phyloP scores from a whole-genome alignment of 805 yeast genomes.

The Peterozyma toletana region DNA sequence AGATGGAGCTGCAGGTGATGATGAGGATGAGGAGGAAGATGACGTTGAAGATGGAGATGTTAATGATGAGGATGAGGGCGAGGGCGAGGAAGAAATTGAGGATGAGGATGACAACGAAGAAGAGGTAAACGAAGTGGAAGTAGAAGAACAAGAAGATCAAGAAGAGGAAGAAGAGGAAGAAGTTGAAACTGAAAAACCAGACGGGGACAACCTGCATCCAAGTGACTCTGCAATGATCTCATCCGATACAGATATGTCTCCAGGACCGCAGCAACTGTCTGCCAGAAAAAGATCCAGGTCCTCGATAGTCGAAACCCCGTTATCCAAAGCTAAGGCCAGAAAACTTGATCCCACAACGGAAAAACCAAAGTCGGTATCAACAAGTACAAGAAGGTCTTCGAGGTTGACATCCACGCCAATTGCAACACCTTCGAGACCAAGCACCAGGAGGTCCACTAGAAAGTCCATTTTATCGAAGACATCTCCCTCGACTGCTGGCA shows the following conservation, averaged over 20 bases:
- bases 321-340: too few species aligned
- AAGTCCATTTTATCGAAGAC: not conserved
- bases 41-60: slow-evolving; percentile 6
- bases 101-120: slow-evolving; percentile 5
- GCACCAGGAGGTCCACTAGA: slow-evolving; percentile 3
- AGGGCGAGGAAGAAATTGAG: not conserved
- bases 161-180: not conserved
- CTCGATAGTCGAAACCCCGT: not conserved
- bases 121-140: slow-evolving; percentile 5
- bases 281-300: slow-evolving; percentile 4
- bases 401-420: slow-evolving; percentile 1
- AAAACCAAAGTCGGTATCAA: not conserved
- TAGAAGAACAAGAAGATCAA: slow-evolving; percentile 1
- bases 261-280: too few species aligned
- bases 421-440: slow-evolving; percentile 7
- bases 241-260: too few species aligned
- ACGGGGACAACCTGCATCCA: not conserved
- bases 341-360: too few species aligned
- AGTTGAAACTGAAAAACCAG: slow-evolving; percentile 1
- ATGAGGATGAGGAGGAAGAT: slow-evolving; percentile 9
- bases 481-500: slow-evolving; percentile 1
- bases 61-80: slow-evolving; percentile 6
- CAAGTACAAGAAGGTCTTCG: slow-evolving; percentile 3
- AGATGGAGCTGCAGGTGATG: slow-evolving; percentile 7
- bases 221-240: too few species aligned